These are phyloP conservation scores for Aquanectria penicillioides DNA, from an alignment of 2,329 filamentous ascomycete genomes.

Conservation along the genomic window DNA sequence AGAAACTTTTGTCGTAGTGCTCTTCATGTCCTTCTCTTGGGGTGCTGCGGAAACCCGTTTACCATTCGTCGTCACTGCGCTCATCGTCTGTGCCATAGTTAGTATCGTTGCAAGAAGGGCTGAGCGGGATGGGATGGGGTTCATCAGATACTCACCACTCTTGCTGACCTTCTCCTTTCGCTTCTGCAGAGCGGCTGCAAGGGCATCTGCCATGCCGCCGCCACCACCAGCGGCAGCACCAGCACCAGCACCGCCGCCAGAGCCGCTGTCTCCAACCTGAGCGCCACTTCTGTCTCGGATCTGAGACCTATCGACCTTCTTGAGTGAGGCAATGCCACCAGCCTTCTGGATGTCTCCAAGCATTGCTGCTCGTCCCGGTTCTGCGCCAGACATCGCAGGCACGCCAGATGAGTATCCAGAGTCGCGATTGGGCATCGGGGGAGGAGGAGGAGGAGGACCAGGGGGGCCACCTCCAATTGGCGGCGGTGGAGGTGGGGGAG, in stretches of 20 bases:
- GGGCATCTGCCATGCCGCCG: slow-evolving; percentile 81
- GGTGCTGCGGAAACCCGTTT: slow-evolving; percentile 28
- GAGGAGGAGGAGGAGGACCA: slow-evolving; percentile 59
- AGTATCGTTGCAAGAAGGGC: not conserved
- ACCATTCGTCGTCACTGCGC: slow-evolving; percentile 80
- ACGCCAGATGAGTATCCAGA: slow-evolving; percentile 66
- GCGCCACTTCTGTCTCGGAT: slow-evolving; percentile 78
- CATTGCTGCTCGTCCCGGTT: slow-evolving; percentile 66
- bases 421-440: slow-evolving; percentile 66
- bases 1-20: slow-evolving; percentile 22
- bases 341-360: slow-evolving; percentile 78
- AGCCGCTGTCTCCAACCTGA: slow-evolving; percentile 60
- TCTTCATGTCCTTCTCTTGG: slow-evolving; percentile 27
- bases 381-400: slow-evolving; percentile 57
- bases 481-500: slow-evolving; percentile 41
- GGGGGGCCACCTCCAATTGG: slow-evolving; percentile 40
- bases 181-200: slow-evolving; percentile 81
- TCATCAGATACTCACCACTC: slow-evolving; percentile 78
- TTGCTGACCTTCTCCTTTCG: slow-evolving; percentile 94
- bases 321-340: slow-evolving; percentile 73
- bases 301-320: slow-evolving; percentile 77
- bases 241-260: slow-evolving; percentile 61
- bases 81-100: slow-evolving; percentile 71
- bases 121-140: not conserved
- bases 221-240: slow-evolving; percentile 63